Conservation (phyloP, 192 early-diverging fungal species). For the Coemansia guatemalensis region DNA sequence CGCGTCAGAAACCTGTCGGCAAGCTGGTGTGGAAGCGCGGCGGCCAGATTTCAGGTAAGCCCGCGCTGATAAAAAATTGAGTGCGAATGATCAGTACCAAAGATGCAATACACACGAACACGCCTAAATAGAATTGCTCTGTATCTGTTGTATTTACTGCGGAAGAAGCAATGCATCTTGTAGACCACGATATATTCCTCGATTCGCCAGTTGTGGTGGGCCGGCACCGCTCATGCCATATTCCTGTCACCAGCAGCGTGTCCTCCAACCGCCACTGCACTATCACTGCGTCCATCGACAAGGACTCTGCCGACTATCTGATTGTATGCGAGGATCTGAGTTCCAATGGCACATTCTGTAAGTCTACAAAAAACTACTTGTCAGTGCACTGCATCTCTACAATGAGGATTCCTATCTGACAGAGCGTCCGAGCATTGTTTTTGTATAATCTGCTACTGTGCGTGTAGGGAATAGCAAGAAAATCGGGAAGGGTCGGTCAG, state of each 20-base stretch:
- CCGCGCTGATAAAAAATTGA: neutral
- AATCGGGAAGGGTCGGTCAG: slow-evolving; percentile 57
- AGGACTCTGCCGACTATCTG: slow-evolving; percentile 30
- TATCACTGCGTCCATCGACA: slow-evolving; percentile 37
- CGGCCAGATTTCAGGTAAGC: slow-evolving; percentile 40
- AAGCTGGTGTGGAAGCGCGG: slow-evolving; percentile 52
- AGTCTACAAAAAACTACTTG: neutral
- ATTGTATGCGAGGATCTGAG: slow-evolving; percentile 58
- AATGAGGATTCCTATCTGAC: slow-evolving; percentile 8
- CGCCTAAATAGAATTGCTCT: neutral
- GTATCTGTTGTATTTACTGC: slow-evolving; percentile 1
- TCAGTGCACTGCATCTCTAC: neutral
- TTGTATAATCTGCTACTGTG: neutral
- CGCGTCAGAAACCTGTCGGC: slow-evolving; percentile 44
- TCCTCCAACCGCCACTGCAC: slow-evolving; percentile 58
- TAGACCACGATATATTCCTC: slow-evolving; percentile 52
- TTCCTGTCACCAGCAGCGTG: slow-evolving; percentile 45
- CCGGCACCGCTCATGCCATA: slow-evolving; percentile 51
- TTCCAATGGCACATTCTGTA: slow-evolving; percentile 60
- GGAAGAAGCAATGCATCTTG: neutral
- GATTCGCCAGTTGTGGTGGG: slow-evolving; percentile 48
- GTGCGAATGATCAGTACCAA: neutral
- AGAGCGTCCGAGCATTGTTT: neutral
- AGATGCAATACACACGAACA: neutral
- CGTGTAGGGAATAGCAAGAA: slow-evolving; percentile 50